Conservation (phyloP, 495 filamentous ascomycete genomes). For the Penicillium desertorum region DNA sequence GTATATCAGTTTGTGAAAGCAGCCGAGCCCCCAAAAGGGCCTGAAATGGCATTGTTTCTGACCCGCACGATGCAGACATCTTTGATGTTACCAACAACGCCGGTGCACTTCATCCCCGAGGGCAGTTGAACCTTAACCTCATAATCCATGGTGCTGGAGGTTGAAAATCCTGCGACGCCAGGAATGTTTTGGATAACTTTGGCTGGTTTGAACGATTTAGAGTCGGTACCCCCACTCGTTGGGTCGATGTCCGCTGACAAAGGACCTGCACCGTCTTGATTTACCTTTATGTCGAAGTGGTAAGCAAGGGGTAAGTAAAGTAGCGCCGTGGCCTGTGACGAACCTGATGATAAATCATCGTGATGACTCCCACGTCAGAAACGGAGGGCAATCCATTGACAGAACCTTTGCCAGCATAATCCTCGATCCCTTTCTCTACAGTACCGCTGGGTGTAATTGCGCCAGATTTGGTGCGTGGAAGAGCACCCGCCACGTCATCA, state of each 20-base stretch:
- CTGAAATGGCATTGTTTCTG: constrained; percentile 54
- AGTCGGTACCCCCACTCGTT: constrained; percentile 56
- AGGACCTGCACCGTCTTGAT: constrained; percentile 42
- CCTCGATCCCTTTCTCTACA: constrained; percentile 43
- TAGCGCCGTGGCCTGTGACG: background rate
- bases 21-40: constrained; percentile 59
- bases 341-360: constrained; percentile 39
- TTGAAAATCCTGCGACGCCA: constrained; percentile 30
- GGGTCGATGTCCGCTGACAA: constrained; percentile 37
- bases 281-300: constrained; percentile 25
- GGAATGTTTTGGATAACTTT: constrained; percentile 59
- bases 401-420: constrained; percentile 42
- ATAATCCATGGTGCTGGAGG: constrained; percentile 17
- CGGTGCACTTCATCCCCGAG: constrained; percentile 59
- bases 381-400: constrained; percentile 51
- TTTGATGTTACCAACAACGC: constrained; percentile 47
- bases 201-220: constrained; percentile 52
- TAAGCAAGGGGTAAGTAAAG: background rate
- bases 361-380: constrained; percentile 51
- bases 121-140: constrained; percentile 57
- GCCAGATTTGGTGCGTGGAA: constrained; percentile 10
- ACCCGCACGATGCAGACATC: constrained; percentile 60
- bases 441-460: constrained; percentile 31
- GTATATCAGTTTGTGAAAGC: constrained; percentile 34
- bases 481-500: constrained; percentile 13